A percentile compares a stretch with the other conserved stretches of the same genome.
Evolutionary conservation across 23 red algal genomes (phyloP).

Genomic region (Gracilaria caudata): DNA sequence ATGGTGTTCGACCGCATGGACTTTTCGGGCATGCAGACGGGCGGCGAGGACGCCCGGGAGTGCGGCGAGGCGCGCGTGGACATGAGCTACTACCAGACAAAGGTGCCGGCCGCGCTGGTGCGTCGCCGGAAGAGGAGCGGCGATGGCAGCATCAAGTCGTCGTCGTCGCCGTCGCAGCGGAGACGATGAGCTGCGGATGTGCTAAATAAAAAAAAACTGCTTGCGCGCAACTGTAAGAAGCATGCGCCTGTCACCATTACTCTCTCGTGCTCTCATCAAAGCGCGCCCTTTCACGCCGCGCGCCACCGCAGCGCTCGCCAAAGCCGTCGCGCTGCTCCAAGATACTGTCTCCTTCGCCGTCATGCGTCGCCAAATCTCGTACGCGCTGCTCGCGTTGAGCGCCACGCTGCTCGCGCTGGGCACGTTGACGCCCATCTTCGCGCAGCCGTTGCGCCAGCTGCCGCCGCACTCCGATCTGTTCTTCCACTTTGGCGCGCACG

Average conservation of each 20-base stretch:
- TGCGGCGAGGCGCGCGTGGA: constrained; percentile 8
- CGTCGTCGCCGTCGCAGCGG: not conserved
- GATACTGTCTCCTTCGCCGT: not conserved
- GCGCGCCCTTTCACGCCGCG: too few species aligned
- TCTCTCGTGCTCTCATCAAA: too few species aligned
- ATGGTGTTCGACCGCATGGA: constrained; percentile 60
- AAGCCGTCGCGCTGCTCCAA: too few species aligned
- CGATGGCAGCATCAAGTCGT: not conserved
- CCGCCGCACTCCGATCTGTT: constrained; percentile 30
- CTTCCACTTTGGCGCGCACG: constrained; percentile 36
- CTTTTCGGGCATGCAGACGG: constrained; percentile 1
- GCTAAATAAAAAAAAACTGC: not conserved
- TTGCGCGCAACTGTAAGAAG: too few species aligned
- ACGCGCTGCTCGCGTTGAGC: constrained; percentile 23
- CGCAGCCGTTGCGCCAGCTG: not conserved
- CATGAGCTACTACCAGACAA: constrained; percentile 53
- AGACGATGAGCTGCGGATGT: not conserved
- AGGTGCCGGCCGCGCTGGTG: constrained; percentile 39
- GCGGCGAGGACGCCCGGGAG: not conserved
- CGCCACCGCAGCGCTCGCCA: too few species aligned
- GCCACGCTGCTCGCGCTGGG: constrained; percentile 36
- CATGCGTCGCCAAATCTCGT: not conserved
- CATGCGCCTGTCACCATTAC: too few species aligned
- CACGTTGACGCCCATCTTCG: constrained; percentile 38
- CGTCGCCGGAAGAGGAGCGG: constrained; percentile 1